phyloP scores from a whole-genome alignment of 2,329 filamentous ascomycete genomes.

The Eutypella sp. region DNA sequence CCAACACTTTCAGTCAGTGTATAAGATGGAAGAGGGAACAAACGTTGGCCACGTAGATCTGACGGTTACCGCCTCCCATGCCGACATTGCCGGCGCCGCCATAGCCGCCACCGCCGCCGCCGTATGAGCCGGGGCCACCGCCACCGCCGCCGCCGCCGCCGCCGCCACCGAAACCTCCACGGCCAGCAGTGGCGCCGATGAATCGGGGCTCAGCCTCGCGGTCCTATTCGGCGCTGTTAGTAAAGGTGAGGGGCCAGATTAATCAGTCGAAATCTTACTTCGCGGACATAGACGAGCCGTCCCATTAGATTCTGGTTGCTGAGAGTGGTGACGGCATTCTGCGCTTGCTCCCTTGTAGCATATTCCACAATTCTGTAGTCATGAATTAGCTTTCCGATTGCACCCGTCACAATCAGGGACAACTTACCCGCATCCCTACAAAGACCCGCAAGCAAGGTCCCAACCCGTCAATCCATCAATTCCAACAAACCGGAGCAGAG shows the following conservation, averaged over 20 bases:
- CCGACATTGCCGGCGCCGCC: constrained; percentile 40
- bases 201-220: constrained; percentile 98
- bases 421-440: constrained; percentile 99
- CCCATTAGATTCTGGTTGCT: constrained; percentile 99
- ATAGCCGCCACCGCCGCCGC: constrained; percentile 45
- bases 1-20: constrained; percentile 9
- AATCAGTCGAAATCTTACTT: constrained; percentile 53
- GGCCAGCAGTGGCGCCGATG: constrained; percentile 64
- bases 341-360: constrained; percentile 97
- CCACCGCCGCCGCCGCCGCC: constrained; percentile 50
- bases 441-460: constrained; percentile 78
- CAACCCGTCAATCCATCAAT: constrained; percentile 98
- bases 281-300: constrained; percentile 94
- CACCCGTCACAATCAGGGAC: neutral
- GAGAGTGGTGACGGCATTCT: constrained; percentile 92
- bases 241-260: constrained; percentile 9
- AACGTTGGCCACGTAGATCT: constrained; percentile 98
- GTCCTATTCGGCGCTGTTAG: constrained; percentile 55
- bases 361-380: constrained; percentile 98
- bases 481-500: constrained; percentile 66
- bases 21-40: constrained; percentile 47
- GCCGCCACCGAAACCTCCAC: constrained; percentile 49
- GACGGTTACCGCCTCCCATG: constrained; percentile 64
- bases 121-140: constrained; percentile 47
- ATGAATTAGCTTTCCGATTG: constrained; percentile 2